Conservation (phyloP, 2,329 filamentous ascomycete species). For the Chaetomiaceae sp. region DNA sequence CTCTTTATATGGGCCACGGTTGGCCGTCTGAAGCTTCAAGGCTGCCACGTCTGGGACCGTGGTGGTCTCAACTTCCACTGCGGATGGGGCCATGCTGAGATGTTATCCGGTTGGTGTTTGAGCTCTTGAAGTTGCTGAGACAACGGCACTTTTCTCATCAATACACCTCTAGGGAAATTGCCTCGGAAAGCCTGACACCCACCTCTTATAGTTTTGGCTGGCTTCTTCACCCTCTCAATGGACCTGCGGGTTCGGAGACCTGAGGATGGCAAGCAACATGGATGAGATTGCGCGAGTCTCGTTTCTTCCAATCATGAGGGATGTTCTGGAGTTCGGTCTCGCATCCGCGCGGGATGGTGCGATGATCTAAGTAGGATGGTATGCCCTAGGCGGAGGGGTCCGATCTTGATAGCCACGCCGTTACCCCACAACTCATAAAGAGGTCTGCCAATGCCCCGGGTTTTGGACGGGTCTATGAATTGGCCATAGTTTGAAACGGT, state of each 20-base stretch:
- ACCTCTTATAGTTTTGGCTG: too few relatives aligned
- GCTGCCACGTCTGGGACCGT: conserved; percentile 21
- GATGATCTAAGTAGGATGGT: too few relatives aligned
- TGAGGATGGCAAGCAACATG: conserved; percentile 23
- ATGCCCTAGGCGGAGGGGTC: too few relatives aligned
- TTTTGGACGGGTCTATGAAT: background rate
- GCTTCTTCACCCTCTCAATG: too few relatives aligned
- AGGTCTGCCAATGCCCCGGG: background rate
- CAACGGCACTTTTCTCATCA: background rate
- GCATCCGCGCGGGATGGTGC: too few relatives aligned
- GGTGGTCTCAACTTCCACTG: conserved; percentile 31
- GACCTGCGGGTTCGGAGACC: conserved; percentile 18
- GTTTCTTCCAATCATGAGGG: conserved; percentile 19
- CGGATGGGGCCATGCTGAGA: conserved; percentile 34
- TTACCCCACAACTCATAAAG: background rate
- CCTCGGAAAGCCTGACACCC: too few relatives aligned
- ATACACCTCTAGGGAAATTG: too few relatives aligned
- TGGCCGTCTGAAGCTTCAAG: conserved; percentile 36
- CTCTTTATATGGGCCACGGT: conserved; percentile 31
- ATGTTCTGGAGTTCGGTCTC: too few relatives aligned
- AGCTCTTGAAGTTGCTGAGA: background rate
- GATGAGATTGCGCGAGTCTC: conserved; percentile 24
- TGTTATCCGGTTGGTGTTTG: background rate
- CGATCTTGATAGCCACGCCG: background rate
- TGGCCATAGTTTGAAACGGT: background rate